A percentile compares a stretch with the other conserved stretches of the same genome.
phyloP scores from a whole-genome alignment of 768 basidiomycete species.

The Saitozyma podzolica region DNA sequence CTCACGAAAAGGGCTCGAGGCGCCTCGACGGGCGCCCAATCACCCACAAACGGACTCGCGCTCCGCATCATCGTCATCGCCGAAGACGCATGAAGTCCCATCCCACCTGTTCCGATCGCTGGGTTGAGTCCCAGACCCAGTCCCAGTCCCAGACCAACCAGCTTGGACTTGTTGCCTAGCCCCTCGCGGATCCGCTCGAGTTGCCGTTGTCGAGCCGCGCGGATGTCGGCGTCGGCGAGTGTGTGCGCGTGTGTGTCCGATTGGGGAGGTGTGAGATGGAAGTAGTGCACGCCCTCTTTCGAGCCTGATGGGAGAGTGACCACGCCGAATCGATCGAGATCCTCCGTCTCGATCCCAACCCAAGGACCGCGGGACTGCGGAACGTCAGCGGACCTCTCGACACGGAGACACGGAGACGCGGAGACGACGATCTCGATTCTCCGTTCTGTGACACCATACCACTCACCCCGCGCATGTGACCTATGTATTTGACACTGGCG shows the following conservation, averaged over 20 bases:
- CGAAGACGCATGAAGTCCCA: not conserved
- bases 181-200: slow-evolving; percentile 23
- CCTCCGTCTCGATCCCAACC: slow-evolving; percentile 46
- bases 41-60: slow-evolving; percentile 20
- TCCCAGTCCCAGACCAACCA: slow-evolving; percentile 10
- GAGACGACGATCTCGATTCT: not conserved
- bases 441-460: not conserved
- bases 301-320: slow-evolving; percentile 22
- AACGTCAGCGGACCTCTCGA: slow-evolving; percentile 5
- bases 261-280: slow-evolving; percentile 14
- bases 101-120: not conserved
- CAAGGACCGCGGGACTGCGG: slow-evolving; percentile 41
- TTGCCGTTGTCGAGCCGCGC: slow-evolving; percentile 15
- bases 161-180: slow-evolving; percentile 1
- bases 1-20: slow-evolving; percentile 42
- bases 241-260: not conserved
- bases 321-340: slow-evolving; percentile 24
- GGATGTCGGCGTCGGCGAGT: slow-evolving; percentile 5
- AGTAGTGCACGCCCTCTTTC: slow-evolving; percentile 39
- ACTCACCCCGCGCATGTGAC: slow-evolving; percentile 32
- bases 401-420: too few relatives aligned
- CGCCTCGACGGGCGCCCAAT: slow-evolving; percentile 8
- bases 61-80: slow-evolving; percentile 14
- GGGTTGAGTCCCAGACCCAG: slow-evolving; percentile 2
- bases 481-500: slow-evolving; percentile 44